Base-by-base conservation (phyloP, 306 rosid species). In the Adenanthera pavonina region DNA sequence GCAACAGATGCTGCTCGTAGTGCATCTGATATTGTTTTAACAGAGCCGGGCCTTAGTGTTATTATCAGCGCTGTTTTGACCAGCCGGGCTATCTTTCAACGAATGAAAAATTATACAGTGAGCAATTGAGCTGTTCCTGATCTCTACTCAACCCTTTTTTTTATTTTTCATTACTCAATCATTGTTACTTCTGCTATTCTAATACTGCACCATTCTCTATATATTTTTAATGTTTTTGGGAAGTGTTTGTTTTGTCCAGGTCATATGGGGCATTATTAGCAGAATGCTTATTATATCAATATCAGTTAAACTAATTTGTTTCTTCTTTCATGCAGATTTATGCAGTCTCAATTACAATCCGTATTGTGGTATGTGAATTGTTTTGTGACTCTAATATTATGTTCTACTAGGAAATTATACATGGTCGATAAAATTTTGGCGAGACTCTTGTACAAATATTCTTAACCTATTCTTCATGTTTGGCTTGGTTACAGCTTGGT, bases 1-100 rank as follows among this genome's bases (percentile, higher is more conserved):
- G 99, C 99, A 40, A 95, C 99, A 38, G 99, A 95, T 86, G 99
- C 99, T 11, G 99, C 99, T 79, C 99, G 99, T 5, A 93, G 99
- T 89, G 99, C 99, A 76, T 95, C 99, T 3, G 99, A 95, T 86
- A 95, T 95, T 83, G 99, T 95, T 70, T 88, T 95, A 70, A 95
- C 99, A 36, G 99, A 95, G 84, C 98, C 99, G 49, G 99, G 99
- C 30, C 93, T 95, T 20, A 95, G 99, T 71, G 99, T 95, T 77
- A 95, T 95, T 49, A 95, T 95, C 59, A 95, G 99, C 84, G 99
- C 99, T 54, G 99, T 95, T 84, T 88, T 95, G 91, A 95, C 99
- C 38, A 95, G 99, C 82, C 89, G 98, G 47, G 98, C 98, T 47
- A 95, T 95, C 85, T 95, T 95, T 86, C 99, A 95, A 86, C 90